Conservation (phyloP, 345 rosid genomes). For the Eucalyptus melliodora region DNA sequence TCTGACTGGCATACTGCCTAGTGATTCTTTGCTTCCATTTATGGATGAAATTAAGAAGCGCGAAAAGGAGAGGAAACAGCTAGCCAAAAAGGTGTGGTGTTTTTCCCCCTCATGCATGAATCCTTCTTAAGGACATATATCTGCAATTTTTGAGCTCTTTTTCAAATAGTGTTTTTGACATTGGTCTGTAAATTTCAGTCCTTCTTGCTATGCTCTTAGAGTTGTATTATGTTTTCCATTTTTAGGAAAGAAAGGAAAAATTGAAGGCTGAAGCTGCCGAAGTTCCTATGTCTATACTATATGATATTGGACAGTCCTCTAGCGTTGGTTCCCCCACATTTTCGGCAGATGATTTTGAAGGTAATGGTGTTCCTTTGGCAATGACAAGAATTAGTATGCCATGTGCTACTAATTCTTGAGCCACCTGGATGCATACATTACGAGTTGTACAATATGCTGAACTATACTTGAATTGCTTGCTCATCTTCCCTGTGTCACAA, state of each 20-base stretch:
- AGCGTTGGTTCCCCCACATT: conserved; percentile 34
- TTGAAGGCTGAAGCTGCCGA: conserved; percentile 71
- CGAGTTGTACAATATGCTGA: not conserved
- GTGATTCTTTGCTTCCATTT: conserved; percentile 63
- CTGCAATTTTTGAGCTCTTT: not conserved
- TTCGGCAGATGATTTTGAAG: conserved; percentile 87
- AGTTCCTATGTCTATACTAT: conserved; percentile 27
- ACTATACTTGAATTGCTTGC: not conserved
- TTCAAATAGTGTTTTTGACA: not conserved
- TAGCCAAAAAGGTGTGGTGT: conserved; percentile 51
- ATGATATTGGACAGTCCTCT: conserved; percentile 28
- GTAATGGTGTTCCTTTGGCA: conserved; percentile 6
- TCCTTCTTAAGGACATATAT: not conserved
- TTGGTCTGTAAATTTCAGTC: not conserved
- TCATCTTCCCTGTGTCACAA: not conserved
- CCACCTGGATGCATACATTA: not conserved
- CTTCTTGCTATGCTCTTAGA: not conserved
- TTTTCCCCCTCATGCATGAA: not conserved
- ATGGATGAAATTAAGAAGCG: conserved; percentile 88
- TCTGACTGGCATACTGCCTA: conserved; percentile 51
- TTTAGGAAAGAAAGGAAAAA: conserved; percentile 66
- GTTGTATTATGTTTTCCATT: conserved; percentile 2
- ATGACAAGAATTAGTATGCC: not conserved
- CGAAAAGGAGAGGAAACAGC: conserved; percentile 66
- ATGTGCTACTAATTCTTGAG: not conserved